Percentiles rank a stretch among this genome's conserved stretches.
phyloP scores from a whole-genome alignment of 2,329 filamentous ascomycete genomes.

The Apiospora aurea region DNA sequence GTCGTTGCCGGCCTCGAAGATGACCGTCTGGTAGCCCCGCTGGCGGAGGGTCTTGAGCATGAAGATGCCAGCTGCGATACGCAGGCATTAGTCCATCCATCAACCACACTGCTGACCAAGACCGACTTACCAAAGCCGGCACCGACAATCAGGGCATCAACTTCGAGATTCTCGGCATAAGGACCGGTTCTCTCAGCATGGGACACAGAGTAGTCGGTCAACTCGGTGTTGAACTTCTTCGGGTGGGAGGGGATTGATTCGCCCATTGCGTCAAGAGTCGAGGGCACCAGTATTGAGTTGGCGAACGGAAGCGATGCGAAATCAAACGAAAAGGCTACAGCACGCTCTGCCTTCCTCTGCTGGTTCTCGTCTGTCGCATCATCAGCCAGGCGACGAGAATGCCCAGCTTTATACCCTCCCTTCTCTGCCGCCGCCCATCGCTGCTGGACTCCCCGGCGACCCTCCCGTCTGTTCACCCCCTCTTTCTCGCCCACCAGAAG shows the following conservation, averaged over 20 bases:
- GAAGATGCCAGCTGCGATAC: slow-evolving; percentile 48
- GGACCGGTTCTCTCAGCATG: slow-evolving; percentile 44
- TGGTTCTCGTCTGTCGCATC: neutral
- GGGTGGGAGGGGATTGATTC: neutral
- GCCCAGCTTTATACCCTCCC: neutral
- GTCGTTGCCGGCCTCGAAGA: slow-evolving; percentile 47
- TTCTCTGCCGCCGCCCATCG: neutral
- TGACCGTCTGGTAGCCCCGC: slow-evolving; percentile 44
- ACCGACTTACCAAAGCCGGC: slow-evolving; percentile 49
- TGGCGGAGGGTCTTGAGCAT: slow-evolving; percentile 59
- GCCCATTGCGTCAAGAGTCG: neutral
- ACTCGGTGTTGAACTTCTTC: slow-evolving; percentile 51
- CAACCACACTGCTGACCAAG: neutral
- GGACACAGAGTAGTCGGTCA: slow-evolving; percentile 46
- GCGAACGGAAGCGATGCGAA: neutral
- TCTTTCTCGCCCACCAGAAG: neutral
- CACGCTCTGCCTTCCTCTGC: neutral
- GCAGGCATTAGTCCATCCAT: neutral
- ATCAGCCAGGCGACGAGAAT: neutral
- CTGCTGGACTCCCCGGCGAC: neutral
- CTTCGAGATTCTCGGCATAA: slow-evolving; percentile 51
- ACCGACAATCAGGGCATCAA: slow-evolving; percentile 54
- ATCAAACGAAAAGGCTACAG: neutral
- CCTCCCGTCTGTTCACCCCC: neutral
- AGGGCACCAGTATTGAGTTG: no score